Base-by-base conservation (phyloP, 495 filamentous ascomycete genomes). In the Aspergillus funiculosus region DNA sequence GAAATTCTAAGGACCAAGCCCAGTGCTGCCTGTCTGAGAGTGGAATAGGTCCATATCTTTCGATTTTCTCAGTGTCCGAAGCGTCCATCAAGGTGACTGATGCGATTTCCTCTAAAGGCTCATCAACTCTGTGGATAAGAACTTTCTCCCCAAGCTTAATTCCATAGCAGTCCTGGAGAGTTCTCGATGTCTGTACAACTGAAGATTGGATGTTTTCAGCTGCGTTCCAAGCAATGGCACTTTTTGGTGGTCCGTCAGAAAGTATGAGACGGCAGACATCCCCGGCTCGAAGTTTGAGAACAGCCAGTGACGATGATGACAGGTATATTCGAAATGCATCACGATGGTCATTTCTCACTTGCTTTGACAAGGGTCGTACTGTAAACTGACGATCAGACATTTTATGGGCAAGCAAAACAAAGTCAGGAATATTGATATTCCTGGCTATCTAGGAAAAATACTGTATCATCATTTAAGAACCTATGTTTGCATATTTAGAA, bases 271-370 rank as follows among this genome's bases (percentile, higher is more conserved):
- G 68, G 48, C 82, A 80, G 1, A 72, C 48, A 50, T 83, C 75
- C 26, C 82, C 86, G 21, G 76, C 66, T 34, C 74, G 70, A 18
- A 87, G 67, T 44, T 75, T 76, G 6, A 86, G 67, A 22, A 69
- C 60, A 35, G 79, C 71, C 7, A 90, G 65, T 18, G 76, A 77
- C 9, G 82, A 77, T 28, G 74, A 72, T n/a, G 79, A 79, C 14
- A 90, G 67, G 53, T 85, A 79, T 34, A 90, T 64, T 26, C 82
- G 74, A 51, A 85, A 84, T 8, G 75, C 72, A 58, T 79, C 77
- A 60, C 75, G 73, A 50, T 69, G 66, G 44, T 77, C 77, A 39
- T 69, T 67, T 34, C 70, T 64, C 32, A 72, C 65, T 54, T 75
- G 68, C 41, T 71, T 72, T 29, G 74, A 64, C 25, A 76, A 52